Base-by-base conservation (phyloP, 495 filamentous ascomycete genomes). In the Penicillium flavigenum region DNA sequence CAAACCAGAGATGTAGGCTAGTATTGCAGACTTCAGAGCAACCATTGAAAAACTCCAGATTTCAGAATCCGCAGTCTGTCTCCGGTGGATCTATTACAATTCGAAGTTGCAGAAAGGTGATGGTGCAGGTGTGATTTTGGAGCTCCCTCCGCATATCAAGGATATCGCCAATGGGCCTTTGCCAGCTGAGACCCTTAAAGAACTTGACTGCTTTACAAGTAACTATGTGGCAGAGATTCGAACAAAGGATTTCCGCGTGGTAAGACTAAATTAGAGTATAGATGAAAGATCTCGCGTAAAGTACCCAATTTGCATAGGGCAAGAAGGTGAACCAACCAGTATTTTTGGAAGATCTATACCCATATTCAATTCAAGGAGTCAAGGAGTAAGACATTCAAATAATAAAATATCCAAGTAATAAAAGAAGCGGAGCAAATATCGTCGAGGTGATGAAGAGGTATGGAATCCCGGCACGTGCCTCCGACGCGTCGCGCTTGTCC, bases 21-120 rank as follows among this genome's bases (percentile, higher is more conserved):
- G 63, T 16, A 60, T 69, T 41, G 60, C 42, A 5, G 57, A 62
- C 12, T 69, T 11, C 32, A 61, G 19, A 26, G 32, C 12, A 51
- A 45, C 10, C 9, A 58, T 57, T 17, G 54, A 56, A 38, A 47
- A 58, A 3, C 47, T 67, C 10, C 57, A 64, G 5, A 57, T 73
- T 7, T 64, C 51, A 16, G 51, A 59, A 4, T 43, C 62, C 19
- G 70, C 71, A 27, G 68, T 67, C 16, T 69, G 63, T 47, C 53
- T 76, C 10, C 64, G 71, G 11, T 76, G 72, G 71, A 56, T 72
- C 4, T 64, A 62, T 24, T 64, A 69, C 45, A 70, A 76, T 60
- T 75, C 65, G 0, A 56, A 39, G 16, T 34, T 76, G 41, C n/a
- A 47, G 9, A 54, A 67, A 2, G 58, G 48, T 12, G 74, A 78